A percentile compares a stretch with the other conserved stretches of the same genome.
phyloP scores from a whole-genome alignment of 2,329 filamentous ascomycete genomes.

The Penicillium sclerotiorum region DNA sequence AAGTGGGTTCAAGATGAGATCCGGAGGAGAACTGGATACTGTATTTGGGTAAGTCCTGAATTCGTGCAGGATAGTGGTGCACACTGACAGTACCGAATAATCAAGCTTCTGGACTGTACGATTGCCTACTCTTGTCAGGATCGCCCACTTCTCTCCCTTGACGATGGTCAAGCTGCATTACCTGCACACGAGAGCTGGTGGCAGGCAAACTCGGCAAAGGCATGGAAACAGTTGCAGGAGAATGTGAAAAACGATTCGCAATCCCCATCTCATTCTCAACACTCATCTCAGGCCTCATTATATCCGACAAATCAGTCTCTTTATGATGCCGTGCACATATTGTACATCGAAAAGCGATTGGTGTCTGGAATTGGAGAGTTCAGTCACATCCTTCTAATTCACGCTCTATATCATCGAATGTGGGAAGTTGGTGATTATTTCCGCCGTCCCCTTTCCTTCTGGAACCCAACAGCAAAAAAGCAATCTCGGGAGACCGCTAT shows the following conservation, averaged over 20 bases:
- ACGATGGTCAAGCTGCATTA: conserved; percentile 44
- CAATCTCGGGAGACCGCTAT: conserved; percentile 39
- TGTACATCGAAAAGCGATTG: conserved; percentile 55
- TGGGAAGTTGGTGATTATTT: conserved; percentile 54
- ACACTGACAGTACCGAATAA: neutral
- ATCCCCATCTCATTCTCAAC: neutral
- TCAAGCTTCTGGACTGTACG: conserved; percentile 47
- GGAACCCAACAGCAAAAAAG: conserved; percentile 48
- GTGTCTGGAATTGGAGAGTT: conserved; percentile 52
- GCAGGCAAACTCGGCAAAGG: conserved; percentile 38
- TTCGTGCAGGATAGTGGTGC: neutral
- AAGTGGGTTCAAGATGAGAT: conserved; percentile 43
- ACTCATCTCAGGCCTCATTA: conserved; percentile 1
- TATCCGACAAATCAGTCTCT: conserved; percentile 38
- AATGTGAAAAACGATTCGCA: conserved; percentile 23
- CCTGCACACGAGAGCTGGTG: conserved; percentile 47
- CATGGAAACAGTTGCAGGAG: conserved; percentile 35
- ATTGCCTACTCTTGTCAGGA: conserved; percentile 42
- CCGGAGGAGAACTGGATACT: conserved; percentile 43
- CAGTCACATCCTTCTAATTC: conserved; percentile 52
- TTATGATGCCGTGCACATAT: conserved; percentile 45
- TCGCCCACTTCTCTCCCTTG: conserved; percentile 40
- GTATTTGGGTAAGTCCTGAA: conserved; percentile 46
- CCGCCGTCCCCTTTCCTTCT: conserved; percentile 49
- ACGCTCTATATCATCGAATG: conserved; percentile 54